Evolutionary conservation across 306 rosid species (phyloP).

Genomic region (Citrullus mucosospermus): DNA sequence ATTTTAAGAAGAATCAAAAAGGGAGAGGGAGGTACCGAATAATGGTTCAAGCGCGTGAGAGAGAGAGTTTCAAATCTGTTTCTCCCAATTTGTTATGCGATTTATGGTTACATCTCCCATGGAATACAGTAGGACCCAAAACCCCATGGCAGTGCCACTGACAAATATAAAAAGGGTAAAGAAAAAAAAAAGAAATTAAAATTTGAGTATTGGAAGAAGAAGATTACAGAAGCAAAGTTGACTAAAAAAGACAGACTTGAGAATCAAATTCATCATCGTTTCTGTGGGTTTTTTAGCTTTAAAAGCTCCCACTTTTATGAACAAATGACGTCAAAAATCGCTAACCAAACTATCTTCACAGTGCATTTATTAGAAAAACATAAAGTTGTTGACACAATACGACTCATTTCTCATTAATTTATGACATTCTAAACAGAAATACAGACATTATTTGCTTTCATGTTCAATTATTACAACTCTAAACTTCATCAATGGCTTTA

Average conservation of each 20-base stretch:
- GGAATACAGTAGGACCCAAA: slow-evolving; percentile 1
- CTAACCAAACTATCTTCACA: not conserved
- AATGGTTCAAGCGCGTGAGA: slow-evolving; percentile 8
- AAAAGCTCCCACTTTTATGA: not conserved
- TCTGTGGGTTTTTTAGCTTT: slow-evolving; percentile 4
- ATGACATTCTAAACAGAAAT: not conserved
- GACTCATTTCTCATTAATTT: not conserved
- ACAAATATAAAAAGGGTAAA: not conserved
- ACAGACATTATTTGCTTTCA: not conserved
- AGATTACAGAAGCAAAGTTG: not conserved
- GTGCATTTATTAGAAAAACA: not conserved
- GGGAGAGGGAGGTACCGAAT: not conserved
- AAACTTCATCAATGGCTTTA: not conserved
- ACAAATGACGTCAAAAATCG: not conserved
- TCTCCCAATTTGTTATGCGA: not conserved
- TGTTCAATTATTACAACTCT: not conserved
- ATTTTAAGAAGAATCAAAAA: not conserved
- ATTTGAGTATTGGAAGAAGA: not conserved
- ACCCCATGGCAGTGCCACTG: slow-evolving; percentile 4
- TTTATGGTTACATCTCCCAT: not conserved
- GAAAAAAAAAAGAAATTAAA: not conserved
- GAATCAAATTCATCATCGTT: not conserved
- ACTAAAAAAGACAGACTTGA: not conserved
- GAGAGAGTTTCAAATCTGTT: not conserved
- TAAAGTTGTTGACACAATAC: not conserved